These are phyloP conservation scores for Penicillium sp. DNA, from an alignment of 2,329 filamentous ascomycete species.

Conservation along the genomic window DNA sequence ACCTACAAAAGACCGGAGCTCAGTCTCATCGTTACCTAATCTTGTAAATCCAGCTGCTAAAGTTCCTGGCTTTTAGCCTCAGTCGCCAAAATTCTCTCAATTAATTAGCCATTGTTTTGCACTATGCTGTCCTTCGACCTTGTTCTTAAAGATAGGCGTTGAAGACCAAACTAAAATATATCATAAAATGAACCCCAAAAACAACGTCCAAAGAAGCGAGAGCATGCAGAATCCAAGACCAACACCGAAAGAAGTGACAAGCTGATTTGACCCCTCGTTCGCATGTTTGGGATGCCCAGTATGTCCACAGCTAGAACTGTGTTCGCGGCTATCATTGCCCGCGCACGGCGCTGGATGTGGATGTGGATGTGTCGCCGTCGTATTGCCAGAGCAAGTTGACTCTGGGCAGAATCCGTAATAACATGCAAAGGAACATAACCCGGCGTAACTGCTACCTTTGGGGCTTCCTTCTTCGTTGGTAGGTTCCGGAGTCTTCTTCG, in stretches of 20 bases:
- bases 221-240: no score
- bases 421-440: constrained; percentile 12
- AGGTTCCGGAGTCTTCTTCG: constrained; percentile 2
- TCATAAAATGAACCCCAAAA: background rate
- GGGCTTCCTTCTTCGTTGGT: constrained; percentile 7
- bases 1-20: no score
- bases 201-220: background rate
- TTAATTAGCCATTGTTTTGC: background rate
- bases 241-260: background rate
- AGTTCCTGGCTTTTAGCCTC: no score
- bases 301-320: background rate
- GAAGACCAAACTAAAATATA: background rate
- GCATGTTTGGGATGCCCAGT: background rate
- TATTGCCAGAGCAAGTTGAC: background rate
- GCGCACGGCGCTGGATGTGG: background rate
- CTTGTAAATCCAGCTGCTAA: no score
- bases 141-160: background rate
- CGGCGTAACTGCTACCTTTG: constrained; percentile 6
- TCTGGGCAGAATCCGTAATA: constrained; percentile 12
- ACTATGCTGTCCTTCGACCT: background rate
- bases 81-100: no score
- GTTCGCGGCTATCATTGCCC: background rate
- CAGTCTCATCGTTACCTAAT: no score
- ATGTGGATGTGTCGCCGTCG: background rate
- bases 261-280: background rate